Base-by-base conservation (phyloP, 2,329 filamentous ascomycete genomes). In the Alternaria sp. region DNA sequence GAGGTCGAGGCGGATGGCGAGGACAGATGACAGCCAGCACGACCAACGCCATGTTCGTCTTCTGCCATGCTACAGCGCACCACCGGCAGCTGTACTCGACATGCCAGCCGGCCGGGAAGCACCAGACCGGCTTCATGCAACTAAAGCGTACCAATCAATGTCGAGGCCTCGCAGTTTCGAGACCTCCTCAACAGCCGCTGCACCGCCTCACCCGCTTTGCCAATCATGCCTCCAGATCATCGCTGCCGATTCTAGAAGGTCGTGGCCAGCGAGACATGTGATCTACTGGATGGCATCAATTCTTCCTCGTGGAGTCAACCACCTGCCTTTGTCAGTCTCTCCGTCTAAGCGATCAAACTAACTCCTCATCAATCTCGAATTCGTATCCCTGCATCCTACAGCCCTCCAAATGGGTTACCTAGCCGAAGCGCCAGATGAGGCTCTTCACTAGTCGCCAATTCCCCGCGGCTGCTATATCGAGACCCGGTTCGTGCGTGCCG, bases 361-460 rank as follows among this genome's bases (percentile, higher is more conserved):
- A 32, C 43, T 44, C 46, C 54, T 56, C 22, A 54, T 59, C 59
- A 58, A 64, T 64, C 49, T 66, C 60, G 54, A 61, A 60, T 41
- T 51, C 54, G 38, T 48, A 22, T 56, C 54, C 59, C 55, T 57
- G 46, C 55, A 52, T 52, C 20, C 32, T n/a, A 41, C 32, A n/a
- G 22, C 20, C n/a, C 41, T 38, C 25, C n/a, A 43, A 43, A 36
- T 20, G 56, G 56, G 38, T 5, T 49, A 48, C 41, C 50, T 61
- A 57, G 49, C 53, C 50, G 56, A 65, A 62, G 66, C 65, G 72
- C 74, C 67, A 51, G 53, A 67, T 74, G 74, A 67, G 74, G 74
- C 73, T 77, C 70, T 70, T 64, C 66, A 61, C 63, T 59, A 57
- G 60, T 67, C 58, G 63, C 64, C 61, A 59, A 40, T 56, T 48